Evolutionary conservation across 805 yeast species (phyloP).

Genomic region (Candida insectalens): DNA sequence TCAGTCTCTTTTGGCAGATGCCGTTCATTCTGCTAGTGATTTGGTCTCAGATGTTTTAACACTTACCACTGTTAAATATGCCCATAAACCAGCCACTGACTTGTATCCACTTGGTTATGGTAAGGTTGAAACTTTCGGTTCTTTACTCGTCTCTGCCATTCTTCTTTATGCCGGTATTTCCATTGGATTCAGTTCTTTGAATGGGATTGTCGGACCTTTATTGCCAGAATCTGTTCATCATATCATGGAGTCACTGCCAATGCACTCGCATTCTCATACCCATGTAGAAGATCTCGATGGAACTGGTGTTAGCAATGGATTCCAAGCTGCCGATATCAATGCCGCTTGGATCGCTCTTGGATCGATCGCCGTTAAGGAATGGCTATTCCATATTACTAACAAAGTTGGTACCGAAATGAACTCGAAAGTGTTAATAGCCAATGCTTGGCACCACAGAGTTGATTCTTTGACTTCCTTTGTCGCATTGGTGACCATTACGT

Average conservation of each 20-base stretch:
- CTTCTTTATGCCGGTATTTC: conserved; percentile 81
- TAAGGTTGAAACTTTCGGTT: conserved; percentile 86
- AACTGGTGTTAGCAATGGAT: conserved; percentile 11
- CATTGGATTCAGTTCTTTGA: conserved; percentile 79
- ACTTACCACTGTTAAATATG: conserved; percentile 75
- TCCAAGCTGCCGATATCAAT: conserved; percentile 56
- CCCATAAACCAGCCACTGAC: conserved; percentile 47
- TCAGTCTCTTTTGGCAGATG: conserved; percentile 89
- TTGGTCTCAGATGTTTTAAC: conserved; percentile 85
- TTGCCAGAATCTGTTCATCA: conserved; percentile 57
- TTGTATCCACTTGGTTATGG: conserved; percentile 85
- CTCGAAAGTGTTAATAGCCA: conserved; percentile 87
- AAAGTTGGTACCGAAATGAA: conserved; percentile 68
- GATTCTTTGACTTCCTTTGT: conserved; percentile 89
- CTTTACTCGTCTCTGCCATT: conserved; percentile 77
- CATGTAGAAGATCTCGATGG: conserved; percentile 26
- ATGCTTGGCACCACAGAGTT: conserved; percentile 98
- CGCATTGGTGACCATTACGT: conserved; percentile 78
- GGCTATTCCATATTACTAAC: conserved; percentile 77
- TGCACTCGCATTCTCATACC: conserved; percentile 46
- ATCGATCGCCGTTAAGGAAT: conserved; percentile 79
- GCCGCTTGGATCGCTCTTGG: conserved; percentile 97
- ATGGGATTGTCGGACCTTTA: conserved; percentile 56
- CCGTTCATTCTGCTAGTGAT: conserved; percentile 88
- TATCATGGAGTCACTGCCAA: conserved; percentile 36